A percentile compares a stretch with the other conserved stretches of the same genome.
Evolutionary conservation across 371 early-diverging fungal genomes (phyloP).

Genomic region (Mucor plumbeus): DNA sequence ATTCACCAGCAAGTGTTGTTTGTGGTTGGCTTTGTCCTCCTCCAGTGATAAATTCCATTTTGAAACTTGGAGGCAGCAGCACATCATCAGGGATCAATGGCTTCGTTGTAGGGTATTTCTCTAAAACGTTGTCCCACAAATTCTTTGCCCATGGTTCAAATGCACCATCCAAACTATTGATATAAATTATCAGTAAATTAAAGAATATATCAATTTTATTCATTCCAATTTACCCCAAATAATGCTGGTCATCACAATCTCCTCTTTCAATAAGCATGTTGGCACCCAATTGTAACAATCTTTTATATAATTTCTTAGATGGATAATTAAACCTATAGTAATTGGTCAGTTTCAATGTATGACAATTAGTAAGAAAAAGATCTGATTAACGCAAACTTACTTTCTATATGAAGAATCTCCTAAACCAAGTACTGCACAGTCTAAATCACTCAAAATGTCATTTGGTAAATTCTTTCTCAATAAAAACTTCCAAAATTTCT

Average conservation of each 20-base stretch:
- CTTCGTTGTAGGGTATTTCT: constrained; percentile 51
- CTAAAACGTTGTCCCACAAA: constrained; percentile 72
- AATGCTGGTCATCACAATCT: constrained; percentile 98
- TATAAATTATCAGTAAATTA: neutral
- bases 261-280: constrained; percentile 73
- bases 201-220: neutral
- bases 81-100: constrained; percentile 63
- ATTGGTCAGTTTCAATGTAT: neutral
- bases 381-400: constrained; percentile 40
- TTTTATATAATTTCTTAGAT: constrained; percentile 90
- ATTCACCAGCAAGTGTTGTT: constrained; percentile 28
- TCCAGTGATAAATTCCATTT: constrained; percentile 40
- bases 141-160: constrained; percentile 83
- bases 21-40: constrained; percentile 5
- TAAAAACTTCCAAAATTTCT: constrained; percentile 89
- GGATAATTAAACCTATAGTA: constrained; percentile 89
- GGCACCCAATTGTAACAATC: constrained; percentile 92
- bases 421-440: constrained; percentile 90
- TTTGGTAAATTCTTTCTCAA: constrained; percentile 78
- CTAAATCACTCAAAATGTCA: constrained; percentile 67
- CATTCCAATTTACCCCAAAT: constrained; percentile 74
- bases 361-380: neutral
- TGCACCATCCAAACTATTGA: constrained; percentile 76
- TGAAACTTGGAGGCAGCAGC: constrained; percentile 50
- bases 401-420: constrained; percentile 95